Base-by-base conservation (phyloP, 192 early-diverging fungal genomes). In the Dimargaris xerosporica region DNA sequence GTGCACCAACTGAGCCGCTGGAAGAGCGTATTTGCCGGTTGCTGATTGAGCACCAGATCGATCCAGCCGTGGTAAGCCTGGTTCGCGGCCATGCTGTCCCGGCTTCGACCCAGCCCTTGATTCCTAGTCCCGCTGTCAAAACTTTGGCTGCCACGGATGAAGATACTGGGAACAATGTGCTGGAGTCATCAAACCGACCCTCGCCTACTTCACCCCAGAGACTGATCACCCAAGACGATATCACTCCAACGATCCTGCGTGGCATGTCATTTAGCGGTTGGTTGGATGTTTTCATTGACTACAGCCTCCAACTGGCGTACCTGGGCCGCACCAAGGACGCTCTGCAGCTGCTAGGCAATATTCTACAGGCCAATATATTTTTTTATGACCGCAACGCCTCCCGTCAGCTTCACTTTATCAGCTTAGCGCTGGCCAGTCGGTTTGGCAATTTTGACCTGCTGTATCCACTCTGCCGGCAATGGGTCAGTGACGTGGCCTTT, bases 241-340 rank as follows among this genome's bases (percentile, higher is more conserved):
- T 26, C 17, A 44, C 50, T 21, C 59, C 72, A 4, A 73, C 71
- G n/a, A 69, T 71, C 48, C 75, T 75, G 58, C 76, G 71, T 34
- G 71, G 69, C 5, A 65, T 71, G 26, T 34, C 47, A 43, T 78
- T 78, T 44, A 63, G 54, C 23, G 60, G 63, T 23, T 78, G 76
- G 76, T 30, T 64, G 11, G 63, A 69, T 39, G 70, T 78, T 66
- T 75, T 78, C 28, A 65, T 75, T n/a, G 31, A 63, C 50, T 75
- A 73, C 51, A 67, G 50, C 10, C 65, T 71, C 34, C 71, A 70
- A 25, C 65, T 78, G 66, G 46, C 64, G 3, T 51, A 73, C 2
- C 61, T 61, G 45, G 51, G 50, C 15, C 64, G 63, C 13, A 9
- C 59, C 1, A 51, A 43, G 23, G 67, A 62, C 25, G 73, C 76